Conservation (phyloP, 1,284 basidiomycete species). For the Amylostereum areolatum region DNA sequence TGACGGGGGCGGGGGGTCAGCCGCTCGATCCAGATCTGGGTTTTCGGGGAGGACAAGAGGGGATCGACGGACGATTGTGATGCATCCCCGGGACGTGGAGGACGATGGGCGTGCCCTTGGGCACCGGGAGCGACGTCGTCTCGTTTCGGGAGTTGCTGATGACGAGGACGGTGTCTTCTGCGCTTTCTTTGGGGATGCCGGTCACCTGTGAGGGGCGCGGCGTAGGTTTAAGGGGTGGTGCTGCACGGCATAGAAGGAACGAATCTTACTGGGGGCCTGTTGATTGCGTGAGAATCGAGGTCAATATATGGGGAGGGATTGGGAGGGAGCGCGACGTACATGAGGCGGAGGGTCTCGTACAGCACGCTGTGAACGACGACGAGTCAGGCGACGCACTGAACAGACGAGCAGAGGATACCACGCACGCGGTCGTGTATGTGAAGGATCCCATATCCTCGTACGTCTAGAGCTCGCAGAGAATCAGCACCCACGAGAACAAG, state of each 20-base stretch:
- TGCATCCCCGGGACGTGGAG: slow-evolving; percentile 38
- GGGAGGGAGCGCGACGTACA: slow-evolving; percentile 1
- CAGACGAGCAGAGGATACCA: neutral
- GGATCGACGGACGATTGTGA: slow-evolving; percentile 17
- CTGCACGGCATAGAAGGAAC: too few relatives aligned
- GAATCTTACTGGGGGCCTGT: too few relatives aligned
- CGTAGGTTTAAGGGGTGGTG: too few relatives aligned
- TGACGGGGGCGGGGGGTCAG: slow-evolving; percentile 14
- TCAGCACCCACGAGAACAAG: neutral
- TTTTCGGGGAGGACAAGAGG: neutral
- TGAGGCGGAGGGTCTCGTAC: slow-evolving; percentile 36
- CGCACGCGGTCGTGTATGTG: slow-evolving; percentile 39
- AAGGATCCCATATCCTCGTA: slow-evolving; percentile 49
- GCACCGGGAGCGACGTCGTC: slow-evolving; percentile 34
- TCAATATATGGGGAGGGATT: too few relatives aligned
- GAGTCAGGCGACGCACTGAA: neutral
- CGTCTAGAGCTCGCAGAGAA: slow-evolving; percentile 25
- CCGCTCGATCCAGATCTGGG: neutral
- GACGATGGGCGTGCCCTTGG: slow-evolving; percentile 32
- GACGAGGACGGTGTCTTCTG: slow-evolving; percentile 38
- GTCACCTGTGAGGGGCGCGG: slow-evolving; percentile 24
- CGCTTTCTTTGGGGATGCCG: slow-evolving; percentile 42
- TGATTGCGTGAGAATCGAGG: too few relatives aligned
- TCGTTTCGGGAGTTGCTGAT: slow-evolving; percentile 29
- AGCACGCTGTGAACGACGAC: slow-evolving; percentile 33